Evolutionary conservation across 768 basidiomycete species (phyloP), one percentile per base, ranked within the genome.

Genomic region (Tubosaeta sp.): DNA sequence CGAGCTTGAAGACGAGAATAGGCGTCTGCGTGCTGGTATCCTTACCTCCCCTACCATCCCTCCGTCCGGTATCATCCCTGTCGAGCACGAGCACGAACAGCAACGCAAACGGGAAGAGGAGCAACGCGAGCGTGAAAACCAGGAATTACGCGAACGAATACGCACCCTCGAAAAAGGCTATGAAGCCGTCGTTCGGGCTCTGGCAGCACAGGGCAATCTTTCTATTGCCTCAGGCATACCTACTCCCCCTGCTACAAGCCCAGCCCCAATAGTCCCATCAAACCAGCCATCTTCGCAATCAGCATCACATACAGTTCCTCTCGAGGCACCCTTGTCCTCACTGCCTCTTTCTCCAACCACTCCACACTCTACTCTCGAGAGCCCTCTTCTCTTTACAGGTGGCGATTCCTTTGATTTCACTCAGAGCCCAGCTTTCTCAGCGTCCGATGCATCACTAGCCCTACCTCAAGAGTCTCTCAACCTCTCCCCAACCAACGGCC

Each of bases 1-100:
- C 12, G 84, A 88, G 66, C 84, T 91, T 51, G 86, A 91, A 73
- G 85, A 85, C 51, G 92, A 95, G 76, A 95, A 95, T 69, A 72
- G 83, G 34, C 80, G 78, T 39, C 81, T 91, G 25, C 80, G 85
- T 4, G 80, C 84, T 11, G 81, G 83, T 58, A 64, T 71, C 43
- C 43, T 68, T 29, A 57, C 29, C 9, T 65, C 44, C 59, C 65
- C 13, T 50, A 13, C 44, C 0, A 22, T 56, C 7, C 61, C 64
- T 2, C 61, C 59, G 35, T 52, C 61, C 17, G 62, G 61, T 29
- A 61, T 66, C 43, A 57, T 62, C 22, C 34, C 59, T 17, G 27
- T 29, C 42, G 63, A 62, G 25, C 58, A 46, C 4, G 64, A 67
- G 41, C 65, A 62, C 43, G 70, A 72, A 42, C 59, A 61, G n/a